Conservation (phyloP, 139 green algal genomes). For the Edaphochlamys debaryana region DNA sequence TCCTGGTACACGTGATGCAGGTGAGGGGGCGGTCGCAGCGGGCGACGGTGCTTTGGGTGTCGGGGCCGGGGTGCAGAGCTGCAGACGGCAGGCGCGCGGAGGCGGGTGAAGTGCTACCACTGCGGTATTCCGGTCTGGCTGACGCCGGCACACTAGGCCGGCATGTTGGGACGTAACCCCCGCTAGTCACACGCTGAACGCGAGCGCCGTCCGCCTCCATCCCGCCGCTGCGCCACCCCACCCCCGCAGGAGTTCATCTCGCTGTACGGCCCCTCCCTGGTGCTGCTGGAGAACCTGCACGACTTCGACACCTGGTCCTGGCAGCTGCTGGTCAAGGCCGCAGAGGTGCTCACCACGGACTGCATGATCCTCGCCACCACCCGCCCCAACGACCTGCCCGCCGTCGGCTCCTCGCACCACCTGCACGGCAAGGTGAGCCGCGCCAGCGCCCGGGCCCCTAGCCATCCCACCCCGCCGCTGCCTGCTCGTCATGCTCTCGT, state of each 20-base stretch:
- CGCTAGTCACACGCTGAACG: too few species aligned
- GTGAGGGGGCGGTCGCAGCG: neutral
- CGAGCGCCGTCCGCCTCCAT: too few species aligned
- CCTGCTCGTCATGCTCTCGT: too few species aligned
- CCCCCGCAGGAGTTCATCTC: constrained; percentile 46
- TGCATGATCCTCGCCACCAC: constrained; percentile 68
- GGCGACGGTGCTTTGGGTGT: neutral
- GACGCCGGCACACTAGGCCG: too few species aligned
- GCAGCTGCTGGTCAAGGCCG: constrained; percentile 65
- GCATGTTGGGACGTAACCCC: too few species aligned
- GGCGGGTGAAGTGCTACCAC: too few species aligned
- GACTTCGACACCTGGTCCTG: constrained; percentile 77
- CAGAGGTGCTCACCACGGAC: constrained; percentile 48
- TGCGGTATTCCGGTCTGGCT: too few species aligned
- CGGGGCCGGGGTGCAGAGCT: too few species aligned
- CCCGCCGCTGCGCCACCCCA: neutral
- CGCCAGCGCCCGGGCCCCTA: too few species aligned
- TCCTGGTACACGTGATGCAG: constrained; percentile 59
- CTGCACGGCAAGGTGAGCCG: constrained; percentile 45
- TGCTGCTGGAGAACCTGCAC: constrained; percentile 81
- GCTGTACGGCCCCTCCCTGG: constrained; percentile 69
- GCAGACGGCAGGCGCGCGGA: too few species aligned
- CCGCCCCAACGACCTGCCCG: constrained; percentile 56
- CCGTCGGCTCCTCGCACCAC: constrained; percentile 43
- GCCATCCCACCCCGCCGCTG: neutral